These are phyloP conservation scores for Quercus dentata DNA, from an alignment of 306 rosid genomes.

Conservation along the genomic window DNA sequence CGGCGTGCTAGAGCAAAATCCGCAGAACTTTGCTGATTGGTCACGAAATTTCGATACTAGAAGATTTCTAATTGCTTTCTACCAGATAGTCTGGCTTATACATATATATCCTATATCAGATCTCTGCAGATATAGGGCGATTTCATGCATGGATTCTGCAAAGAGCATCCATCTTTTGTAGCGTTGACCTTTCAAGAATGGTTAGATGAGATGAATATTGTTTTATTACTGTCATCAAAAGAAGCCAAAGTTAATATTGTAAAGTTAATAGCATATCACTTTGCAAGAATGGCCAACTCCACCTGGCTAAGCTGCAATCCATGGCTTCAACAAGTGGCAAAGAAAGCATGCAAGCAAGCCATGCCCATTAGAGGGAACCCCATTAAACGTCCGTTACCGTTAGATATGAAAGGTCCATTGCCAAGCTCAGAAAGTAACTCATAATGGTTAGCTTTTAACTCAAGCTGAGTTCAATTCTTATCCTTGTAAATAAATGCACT, in stretches of 20 bases:
- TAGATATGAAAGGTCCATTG: not conserved
- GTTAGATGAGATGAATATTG: no score
- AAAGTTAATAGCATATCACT: not conserved
- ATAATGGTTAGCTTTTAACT: conserved; percentile 14
- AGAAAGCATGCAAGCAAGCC: conserved; percentile 13
- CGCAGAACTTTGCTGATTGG: no score
- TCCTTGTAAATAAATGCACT: conserved; percentile 21
- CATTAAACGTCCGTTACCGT: conserved; percentile 25
- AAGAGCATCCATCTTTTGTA: no score
- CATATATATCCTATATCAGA: no score
- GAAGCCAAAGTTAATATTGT: not conserved
- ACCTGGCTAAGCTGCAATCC: conserved; percentile 7
- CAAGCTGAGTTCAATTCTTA: not conserved
- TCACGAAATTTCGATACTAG: no score
- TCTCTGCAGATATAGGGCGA: no score
- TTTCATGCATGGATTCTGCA: no score
- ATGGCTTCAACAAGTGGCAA: conserved; percentile 32
- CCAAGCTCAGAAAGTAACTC: not conserved
- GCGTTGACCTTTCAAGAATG: no score
- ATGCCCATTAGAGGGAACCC: not conserved
- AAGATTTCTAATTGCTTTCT: no score
- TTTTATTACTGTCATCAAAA: not conserved
- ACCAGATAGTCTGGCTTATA: no score
- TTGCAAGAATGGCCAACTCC: conserved; percentile 5
- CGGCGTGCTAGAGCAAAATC: no score